These are phyloP conservation scores for Penicillium sp. DNA, from an alignment of 2,329 filamentous ascomycete genomes.

Conservation along the genomic window DNA sequence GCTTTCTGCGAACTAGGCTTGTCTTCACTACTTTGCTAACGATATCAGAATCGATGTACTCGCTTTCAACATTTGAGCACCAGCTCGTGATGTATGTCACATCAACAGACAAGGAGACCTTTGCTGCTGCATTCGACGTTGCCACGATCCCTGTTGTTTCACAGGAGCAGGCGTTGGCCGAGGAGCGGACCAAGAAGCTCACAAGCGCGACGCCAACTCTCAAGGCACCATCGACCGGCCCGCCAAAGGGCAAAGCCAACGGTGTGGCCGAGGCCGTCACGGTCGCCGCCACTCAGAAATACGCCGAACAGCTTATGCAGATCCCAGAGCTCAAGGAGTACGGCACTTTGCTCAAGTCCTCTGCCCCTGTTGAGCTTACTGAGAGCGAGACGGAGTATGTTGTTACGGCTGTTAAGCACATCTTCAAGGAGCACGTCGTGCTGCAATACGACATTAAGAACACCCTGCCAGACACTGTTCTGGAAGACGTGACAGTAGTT, in stretches of 20 bases:
- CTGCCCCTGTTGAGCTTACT: slow-evolving; percentile 73
- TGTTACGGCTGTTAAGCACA: slow-evolving; percentile 84
- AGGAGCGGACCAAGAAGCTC: slow-evolving; percentile 94
- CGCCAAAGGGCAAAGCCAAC: slow-evolving; percentile 59
- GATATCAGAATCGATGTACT: slow-evolving; percentile 76
- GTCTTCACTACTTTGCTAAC: no score
- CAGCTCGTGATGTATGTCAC: slow-evolving; percentile 97
- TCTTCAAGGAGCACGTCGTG: slow-evolving; percentile 95
- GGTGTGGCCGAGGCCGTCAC: slow-evolving; percentile 65
- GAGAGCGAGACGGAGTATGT: slow-evolving; percentile 97
- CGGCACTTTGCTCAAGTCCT: slow-evolving; percentile 85
- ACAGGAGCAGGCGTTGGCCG: slow-evolving; percentile 87
- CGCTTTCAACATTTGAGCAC: slow-evolving; percentile 87
- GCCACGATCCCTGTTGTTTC: slow-evolving; percentile 85
- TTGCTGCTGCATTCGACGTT: slow-evolving; percentile 79
- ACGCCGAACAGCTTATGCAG: slow-evolving; percentile 73
- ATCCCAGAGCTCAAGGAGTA: slow-evolving; percentile 89
- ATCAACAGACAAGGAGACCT: slow-evolving; percentile 76
- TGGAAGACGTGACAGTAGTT: slow-evolving; percentile 79
- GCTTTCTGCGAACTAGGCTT: no score
- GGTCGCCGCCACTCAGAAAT: slow-evolving; percentile 74
- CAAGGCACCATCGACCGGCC: slow-evolving; percentile 77
- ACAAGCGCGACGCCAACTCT: slow-evolving; percentile 87
- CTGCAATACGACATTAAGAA: slow-evolving; percentile 97
- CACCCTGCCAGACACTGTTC: slow-evolving; percentile 78